Conservation (phyloP, 257 asterid species). For the Eustoma russellianum region DNA sequence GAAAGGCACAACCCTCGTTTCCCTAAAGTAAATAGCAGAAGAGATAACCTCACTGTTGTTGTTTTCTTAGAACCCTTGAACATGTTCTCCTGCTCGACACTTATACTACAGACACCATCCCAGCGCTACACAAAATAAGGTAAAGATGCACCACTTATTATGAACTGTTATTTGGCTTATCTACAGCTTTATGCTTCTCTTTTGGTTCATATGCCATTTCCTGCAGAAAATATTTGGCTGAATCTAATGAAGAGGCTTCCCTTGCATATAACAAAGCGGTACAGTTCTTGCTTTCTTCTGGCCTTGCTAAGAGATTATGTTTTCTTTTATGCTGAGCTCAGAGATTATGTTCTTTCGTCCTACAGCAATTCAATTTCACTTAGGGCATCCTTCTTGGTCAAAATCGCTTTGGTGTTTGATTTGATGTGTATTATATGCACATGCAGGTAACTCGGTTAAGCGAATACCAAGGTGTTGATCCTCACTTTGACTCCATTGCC, state of each 20-base stretch:
- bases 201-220: slow-evolving; percentile 4
- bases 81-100: slow-evolving; percentile 93
- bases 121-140: slow-evolving; percentile 95
- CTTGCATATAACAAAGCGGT: slow-evolving; percentile 97
- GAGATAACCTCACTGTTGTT: slow-evolving; percentile 1
- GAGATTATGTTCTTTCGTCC: slow-evolving; percentile 3
- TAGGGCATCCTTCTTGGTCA: not conserved
- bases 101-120: slow-evolving; percentile 78
- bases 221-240: slow-evolving; percentile 76
- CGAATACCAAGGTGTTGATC: slow-evolving; percentile 98
- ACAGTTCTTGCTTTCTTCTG: slow-evolving; percentile 15
- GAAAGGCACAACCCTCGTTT: too few relatives aligned
- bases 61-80: slow-evolving; percentile 68
- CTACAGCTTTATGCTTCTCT: not conserved
- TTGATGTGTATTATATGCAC: slow-evolving; percentile 1
- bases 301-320: slow-evolving; percentile 2
- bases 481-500: slow-evolving; percentile 88
- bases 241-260: slow-evolving; percentile 93
- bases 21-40: too few relatives aligned
- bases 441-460: slow-evolving; percentile 74
- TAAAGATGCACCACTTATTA: slow-evolving; percentile 13
- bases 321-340: not conserved
- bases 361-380: not conserved
- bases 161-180: slow-evolving; percentile 2
- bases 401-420: not conserved